phyloP scores from a whole-genome alignment of 495 filamentous ascomycete species.

The Penicillium bialowiezense region DNA sequence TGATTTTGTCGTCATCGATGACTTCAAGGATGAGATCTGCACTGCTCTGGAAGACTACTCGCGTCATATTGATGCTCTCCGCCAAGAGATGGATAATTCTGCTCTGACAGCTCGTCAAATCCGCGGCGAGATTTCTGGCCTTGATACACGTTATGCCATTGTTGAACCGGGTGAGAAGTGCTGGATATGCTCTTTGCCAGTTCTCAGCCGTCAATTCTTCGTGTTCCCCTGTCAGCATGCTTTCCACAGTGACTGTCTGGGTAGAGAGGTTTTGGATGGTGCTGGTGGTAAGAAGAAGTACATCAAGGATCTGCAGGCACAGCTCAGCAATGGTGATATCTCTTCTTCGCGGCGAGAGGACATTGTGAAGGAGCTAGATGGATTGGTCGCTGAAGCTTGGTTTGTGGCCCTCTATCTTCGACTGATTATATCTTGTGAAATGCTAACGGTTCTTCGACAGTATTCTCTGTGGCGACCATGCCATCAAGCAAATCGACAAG shows the following conservation, averaged over 20 bases:
- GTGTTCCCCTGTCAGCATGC: constrained; percentile 98
- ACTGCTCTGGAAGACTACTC: constrained; percentile 87
- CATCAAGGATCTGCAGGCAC: constrained; percentile 80
- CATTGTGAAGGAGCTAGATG: constrained; percentile 85
- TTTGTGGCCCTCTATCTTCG: constrained; percentile 39
- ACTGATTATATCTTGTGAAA: not conserved
- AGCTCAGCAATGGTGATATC: constrained; percentile 69
- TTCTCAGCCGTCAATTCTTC: constrained; percentile 89
- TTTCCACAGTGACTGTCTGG: constrained; percentile 92
- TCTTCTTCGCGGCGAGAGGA: constrained; percentile 67
- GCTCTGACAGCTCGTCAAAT: constrained; percentile 85
- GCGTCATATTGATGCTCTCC: constrained; percentile 82
- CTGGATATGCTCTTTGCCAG: constrained; percentile 78
- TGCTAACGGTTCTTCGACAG: constrained; percentile 20
- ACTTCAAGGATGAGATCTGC: constrained; percentile 98
- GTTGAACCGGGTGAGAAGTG: constrained; percentile 96
- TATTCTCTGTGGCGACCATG: constrained; percentile 90
- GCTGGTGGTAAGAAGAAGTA: constrained; percentile 70
- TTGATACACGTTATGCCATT: constrained; percentile 90
- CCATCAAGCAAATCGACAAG: constrained; percentile 88
- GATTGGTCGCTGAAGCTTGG: constrained; percentile 76
- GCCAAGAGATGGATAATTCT: constrained; percentile 93
- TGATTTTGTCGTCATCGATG: constrained; percentile 97
- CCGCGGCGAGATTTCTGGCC: constrained; percentile 73
- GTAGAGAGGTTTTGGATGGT: constrained; percentile 72